Evolutionary conservation across 495 filamentous ascomycete genomes (phyloP), one percentile per base, ranked within the genome.

Genomic region (Hamigera avellanea): DNA sequence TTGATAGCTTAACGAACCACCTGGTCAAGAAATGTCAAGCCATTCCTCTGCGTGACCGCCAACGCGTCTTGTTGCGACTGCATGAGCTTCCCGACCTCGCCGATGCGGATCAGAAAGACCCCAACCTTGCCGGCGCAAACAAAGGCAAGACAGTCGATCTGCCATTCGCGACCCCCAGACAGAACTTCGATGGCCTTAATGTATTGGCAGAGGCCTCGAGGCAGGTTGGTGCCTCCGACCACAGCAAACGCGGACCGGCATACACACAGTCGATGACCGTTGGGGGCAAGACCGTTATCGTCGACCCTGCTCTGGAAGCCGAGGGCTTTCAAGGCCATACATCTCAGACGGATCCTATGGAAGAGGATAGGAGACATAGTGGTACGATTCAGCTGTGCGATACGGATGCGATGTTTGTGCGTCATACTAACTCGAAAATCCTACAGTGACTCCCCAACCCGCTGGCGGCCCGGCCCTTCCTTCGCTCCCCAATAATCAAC

Each of bases 161-260:
- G 28, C 58, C 61, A 3, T 64, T 59, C 26, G 49, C 56, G 17
- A 30, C 57, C 57, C n/a, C n/a, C 19, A 64, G 59, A 27, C 76
- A 70, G 40, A 73, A 71, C 35, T 85, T 83, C 66, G 79, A 82
- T 39, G 80, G 81, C 0, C 64, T 93, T 16, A 80, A 85, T 42
- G 79, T 84, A 6, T 61, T 93, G 19, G 86, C 85, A 28, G 86
- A 93, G 53, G 86, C 83, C 2, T 86, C 84, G 27, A 65, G 82
- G 33, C 81, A 80, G 48, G 70, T 82, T 12, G 76, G 62, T 41
- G 64, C 64, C 13, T 64, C 62, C 29, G 64, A 68, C 35, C 53
- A 57, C 29, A 49, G 51, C 26, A 68, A 68, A 49, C 61, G 62
- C 29, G 56, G 54, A 23, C 48, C 60, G 28, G 50, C 43, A 36